A percentile compares a stretch with the other conserved stretches of the same genome.
Conservation (phyloP, 371 early-diverging fungal genomes). For the Batkoa obscura region DNA sequence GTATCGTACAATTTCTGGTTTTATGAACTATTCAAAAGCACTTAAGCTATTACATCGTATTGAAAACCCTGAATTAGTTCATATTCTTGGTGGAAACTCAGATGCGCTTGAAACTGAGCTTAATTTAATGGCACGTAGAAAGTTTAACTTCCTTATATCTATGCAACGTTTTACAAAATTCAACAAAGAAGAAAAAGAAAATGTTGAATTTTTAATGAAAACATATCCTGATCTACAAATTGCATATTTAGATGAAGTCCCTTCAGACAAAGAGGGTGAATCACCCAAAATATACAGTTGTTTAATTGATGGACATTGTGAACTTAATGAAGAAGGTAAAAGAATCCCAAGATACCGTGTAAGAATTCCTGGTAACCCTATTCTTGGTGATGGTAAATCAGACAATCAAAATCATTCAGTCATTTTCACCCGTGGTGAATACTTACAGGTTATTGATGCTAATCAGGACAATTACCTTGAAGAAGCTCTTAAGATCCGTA, state of each 20-base stretch:
- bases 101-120: slow-evolving; percentile 44
- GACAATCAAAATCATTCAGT: slow-evolving; percentile 80
- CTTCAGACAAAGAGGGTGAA: slow-evolving; percentile 19
- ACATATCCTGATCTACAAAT: slow-evolving; percentile 69
- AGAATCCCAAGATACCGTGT: slow-evolving; percentile 53
- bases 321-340: slow-evolving; percentile 35
- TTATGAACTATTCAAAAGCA: slow-evolving; percentile 77
- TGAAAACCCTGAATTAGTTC: slow-evolving; percentile 57
- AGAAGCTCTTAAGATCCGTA: slow-evolving; percentile 73
- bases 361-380: slow-evolving; percentile 72
- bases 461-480: slow-evolving; percentile 85
- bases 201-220: slow-evolving; percentile 52
- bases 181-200: slow-evolving; percentile 48
- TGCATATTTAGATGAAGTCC: slow-evolving; percentile 50
- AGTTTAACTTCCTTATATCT: slow-evolving; percentile 68
- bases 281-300: slow-evolving; percentile 39
- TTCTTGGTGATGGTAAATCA: slow-evolving; percentile 78
- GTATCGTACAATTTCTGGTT: slow-evolving; percentile 74
- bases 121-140: slow-evolving; percentile 39
- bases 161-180: slow-evolving; percentile 81
- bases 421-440: slow-evolving; percentile 72
- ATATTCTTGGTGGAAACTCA: slow-evolving; percentile 31
- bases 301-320: slow-evolving; percentile 56
- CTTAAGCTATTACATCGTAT: slow-evolving; percentile 59
- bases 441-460: slow-evolving; percentile 67